phyloP scores from a whole-genome alignment of 2,329 filamentous ascomycete genomes.

The Chaetomium strumarium region DNA sequence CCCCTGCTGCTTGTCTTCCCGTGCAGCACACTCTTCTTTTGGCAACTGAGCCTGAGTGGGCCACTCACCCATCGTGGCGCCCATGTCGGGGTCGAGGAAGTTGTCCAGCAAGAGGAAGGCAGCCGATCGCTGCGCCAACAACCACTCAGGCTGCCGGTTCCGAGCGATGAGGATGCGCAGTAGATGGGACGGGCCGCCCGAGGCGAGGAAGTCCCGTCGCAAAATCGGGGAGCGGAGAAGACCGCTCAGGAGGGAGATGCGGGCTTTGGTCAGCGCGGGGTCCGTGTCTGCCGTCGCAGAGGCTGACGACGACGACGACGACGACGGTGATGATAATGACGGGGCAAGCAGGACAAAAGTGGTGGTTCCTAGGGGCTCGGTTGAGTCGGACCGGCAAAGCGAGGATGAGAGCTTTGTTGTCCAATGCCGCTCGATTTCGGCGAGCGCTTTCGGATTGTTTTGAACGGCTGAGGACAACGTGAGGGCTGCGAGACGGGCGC shows the following conservation, averaged over 20 bases:
- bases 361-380: constrained; percentile 29
- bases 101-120: constrained; percentile 57
- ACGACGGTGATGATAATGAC: neutral
- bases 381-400: constrained; percentile 29
- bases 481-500: constrained; percentile 48
- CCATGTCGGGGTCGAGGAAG: constrained; percentile 62
- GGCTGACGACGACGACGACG: constrained; percentile 2
- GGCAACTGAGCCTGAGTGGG: constrained; percentile 35
- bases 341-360: constrained; percentile 42
- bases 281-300: neutral
- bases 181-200: constrained; percentile 51
- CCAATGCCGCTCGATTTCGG: constrained; percentile 46
- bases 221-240: constrained; percentile 50
- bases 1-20: constrained; percentile 18
- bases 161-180: constrained; percentile 38
- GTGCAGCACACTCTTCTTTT: constrained; percentile 32
- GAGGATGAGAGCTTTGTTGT: constrained; percentile 33
- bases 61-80: constrained; percentile 53
- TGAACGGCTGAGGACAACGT: constrained; percentile 54
- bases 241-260: constrained; percentile 48
- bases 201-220: constrained; percentile 48
- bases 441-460: constrained; percentile 59
- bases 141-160: constrained; percentile 34
- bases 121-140: constrained; percentile 46
- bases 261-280: constrained; percentile 30